These are phyloP conservation scores for Myotisia sp. DNA, from an alignment of 2,329 filamentous ascomycete species.

Conservation along the genomic window DNA sequence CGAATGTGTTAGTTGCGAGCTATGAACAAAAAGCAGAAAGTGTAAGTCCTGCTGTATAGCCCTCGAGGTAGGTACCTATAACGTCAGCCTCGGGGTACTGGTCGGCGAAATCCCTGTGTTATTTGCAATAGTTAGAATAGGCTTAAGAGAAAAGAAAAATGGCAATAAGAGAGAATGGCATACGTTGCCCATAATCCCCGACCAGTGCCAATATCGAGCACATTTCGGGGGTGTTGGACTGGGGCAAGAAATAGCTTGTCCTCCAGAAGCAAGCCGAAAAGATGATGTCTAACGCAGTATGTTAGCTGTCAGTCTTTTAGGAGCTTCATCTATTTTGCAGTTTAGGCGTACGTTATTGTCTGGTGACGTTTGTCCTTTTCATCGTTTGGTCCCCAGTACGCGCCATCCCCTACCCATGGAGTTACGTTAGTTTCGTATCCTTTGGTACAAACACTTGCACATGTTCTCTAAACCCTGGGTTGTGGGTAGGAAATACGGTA, in stretches of 20 bases:
- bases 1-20: too few relatives aligned
- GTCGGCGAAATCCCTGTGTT: constrained; percentile 27
- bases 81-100: constrained; percentile 23
- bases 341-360: constrained; percentile 12
- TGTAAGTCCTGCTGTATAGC: too few relatives aligned
- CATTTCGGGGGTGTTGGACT: constrained; percentile 10
- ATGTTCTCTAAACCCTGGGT: background rate
- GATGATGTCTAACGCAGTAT: constrained; percentile 12
- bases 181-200: constrained; percentile 30
- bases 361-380: constrained; percentile 13
- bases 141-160: background rate
- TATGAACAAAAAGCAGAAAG: too few relatives aligned
- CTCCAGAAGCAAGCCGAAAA: constrained; percentile 15
- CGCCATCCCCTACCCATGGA: constrained; percentile 17
- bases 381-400: constrained; percentile 18
- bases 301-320: background rate
- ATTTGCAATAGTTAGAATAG: background rate
- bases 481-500: constrained; percentile 21
- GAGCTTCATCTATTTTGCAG: constrained; percentile 2
- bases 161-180: background rate
- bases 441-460: constrained; percentile 12
- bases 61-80: constrained; percentile 22
- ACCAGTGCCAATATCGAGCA: constrained; percentile 7
- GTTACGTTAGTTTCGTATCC: constrained; percentile 16
- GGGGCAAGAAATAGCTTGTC: constrained; percentile 17